These are phyloP conservation scores for Suhomyces choctaworum DNA, from an alignment of 1,139 yeast genomes.

Conservation along the genomic window DNA sequence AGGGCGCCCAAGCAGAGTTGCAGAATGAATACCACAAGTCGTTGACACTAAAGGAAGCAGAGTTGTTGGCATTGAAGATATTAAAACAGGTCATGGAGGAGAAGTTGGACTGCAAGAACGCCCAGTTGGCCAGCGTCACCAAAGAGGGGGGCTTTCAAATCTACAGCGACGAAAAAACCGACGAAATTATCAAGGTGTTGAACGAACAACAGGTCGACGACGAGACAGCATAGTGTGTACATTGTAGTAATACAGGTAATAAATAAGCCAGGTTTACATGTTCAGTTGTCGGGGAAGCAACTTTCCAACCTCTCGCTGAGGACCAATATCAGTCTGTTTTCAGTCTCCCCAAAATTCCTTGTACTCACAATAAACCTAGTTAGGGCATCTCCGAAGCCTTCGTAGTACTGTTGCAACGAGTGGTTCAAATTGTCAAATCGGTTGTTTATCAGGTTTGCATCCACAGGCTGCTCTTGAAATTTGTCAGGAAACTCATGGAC, in stretches of 20 bases:
- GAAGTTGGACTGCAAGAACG: constrained; percentile 91
- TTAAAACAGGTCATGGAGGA: constrained; percentile 99
- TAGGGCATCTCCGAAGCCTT: constrained; percentile 55
- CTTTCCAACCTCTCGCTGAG: constrained; percentile 55
- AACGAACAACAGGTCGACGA: constrained; percentile 68
- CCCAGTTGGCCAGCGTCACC: constrained; percentile 93
- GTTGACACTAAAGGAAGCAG: constrained; percentile 92
- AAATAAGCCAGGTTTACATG: constrained; percentile 3
- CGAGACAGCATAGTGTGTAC: constrained; percentile 9
- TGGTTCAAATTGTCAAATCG: constrained; percentile 49
- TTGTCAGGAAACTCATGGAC: constrained; percentile 40
- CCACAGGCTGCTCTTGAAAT: constrained; percentile 40
- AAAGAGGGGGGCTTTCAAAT: constrained; percentile 83
- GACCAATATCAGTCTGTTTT: constrained; percentile 55
- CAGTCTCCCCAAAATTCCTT: constrained; percentile 61
- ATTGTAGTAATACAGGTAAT: constrained; percentile 7
- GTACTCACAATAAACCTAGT: constrained; percentile 56
- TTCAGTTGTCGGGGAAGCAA: constrained; percentile 31
- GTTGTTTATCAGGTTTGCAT: constrained; percentile 36
- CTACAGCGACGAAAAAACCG: constrained; percentile 81
- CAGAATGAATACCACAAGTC: constrained; percentile 97
- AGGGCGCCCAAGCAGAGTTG: constrained; percentile 97
- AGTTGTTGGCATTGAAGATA: constrained; percentile 81
- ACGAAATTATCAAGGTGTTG: constrained; percentile 71
- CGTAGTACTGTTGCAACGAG: constrained; percentile 52